A percentile compares a stretch with the other conserved stretches of the same genome.
phyloP scores from a whole-genome alignment of 1,284 basidiomycete species.

The Microbotryum saponariae region DNA sequence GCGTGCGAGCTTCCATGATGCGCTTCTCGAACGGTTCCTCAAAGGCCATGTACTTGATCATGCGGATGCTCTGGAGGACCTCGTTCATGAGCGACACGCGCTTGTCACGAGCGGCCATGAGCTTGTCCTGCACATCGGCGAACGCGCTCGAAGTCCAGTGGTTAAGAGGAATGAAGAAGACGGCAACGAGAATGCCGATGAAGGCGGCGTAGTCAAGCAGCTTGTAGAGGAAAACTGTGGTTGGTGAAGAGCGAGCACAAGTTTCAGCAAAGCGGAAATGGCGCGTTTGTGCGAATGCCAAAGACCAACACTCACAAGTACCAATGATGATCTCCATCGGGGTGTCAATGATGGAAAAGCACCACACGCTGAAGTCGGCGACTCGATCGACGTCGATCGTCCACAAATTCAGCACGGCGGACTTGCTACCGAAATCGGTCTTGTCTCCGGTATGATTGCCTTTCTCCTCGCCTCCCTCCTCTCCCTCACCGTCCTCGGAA shows the following conservation, averaged over 20 bases:
- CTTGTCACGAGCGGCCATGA: constrained; percentile 59
- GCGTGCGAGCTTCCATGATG: constrained; percentile 49
- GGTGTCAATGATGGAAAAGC: constrained; percentile 52
- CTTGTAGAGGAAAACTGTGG: constrained; percentile 68
- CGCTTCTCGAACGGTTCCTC: constrained; percentile 77
- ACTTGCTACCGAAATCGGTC: constrained; percentile 61
- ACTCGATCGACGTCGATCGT: constrained; percentile 78
- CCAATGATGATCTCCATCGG: constrained; percentile 76
- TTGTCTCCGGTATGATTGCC: neutral
- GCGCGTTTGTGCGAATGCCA: too few species aligned
- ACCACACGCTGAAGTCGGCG: constrained; percentile 30
- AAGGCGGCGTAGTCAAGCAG: constrained; percentile 63
- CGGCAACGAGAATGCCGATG: constrained; percentile 71
- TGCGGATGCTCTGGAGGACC: constrained; percentile 80
- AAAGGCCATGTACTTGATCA: constrained; percentile 59
- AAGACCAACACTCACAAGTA: constrained; percentile 5
- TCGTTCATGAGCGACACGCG: constrained; percentile 88
- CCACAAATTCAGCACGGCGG: constrained; percentile 68
- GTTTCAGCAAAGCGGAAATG: neutral
- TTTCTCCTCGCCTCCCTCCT: constrained; percentile 57
- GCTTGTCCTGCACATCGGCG: constrained; percentile 70
- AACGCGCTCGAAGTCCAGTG: constrained; percentile 79
- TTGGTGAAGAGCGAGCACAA: constrained; percentile 7
- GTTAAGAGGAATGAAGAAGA: constrained; percentile 76
- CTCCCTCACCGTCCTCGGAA: constrained; percentile 43